Evolutionary conservation across 2,329 filamentous ascomycete species (phyloP).

Genomic region (Diaporthe ilicicola): DNA sequence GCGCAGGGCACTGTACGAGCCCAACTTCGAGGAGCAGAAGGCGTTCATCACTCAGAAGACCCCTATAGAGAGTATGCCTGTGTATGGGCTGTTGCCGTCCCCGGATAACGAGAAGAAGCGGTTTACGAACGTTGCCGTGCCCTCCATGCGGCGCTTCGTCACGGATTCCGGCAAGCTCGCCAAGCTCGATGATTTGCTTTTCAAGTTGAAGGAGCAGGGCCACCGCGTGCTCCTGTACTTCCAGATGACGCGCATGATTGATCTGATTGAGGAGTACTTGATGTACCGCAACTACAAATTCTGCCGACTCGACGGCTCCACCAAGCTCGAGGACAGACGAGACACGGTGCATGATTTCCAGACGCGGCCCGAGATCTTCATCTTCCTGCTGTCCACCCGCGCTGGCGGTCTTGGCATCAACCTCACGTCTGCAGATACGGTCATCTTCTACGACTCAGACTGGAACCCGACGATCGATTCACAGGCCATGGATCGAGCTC

Average conservation of each 20-base stretch:
- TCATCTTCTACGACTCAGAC: slow-evolving; percentile 99
- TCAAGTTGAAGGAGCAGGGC: slow-evolving; percentile 87
- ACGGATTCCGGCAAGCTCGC: slow-evolving; percentile 97
- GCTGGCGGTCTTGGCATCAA: slow-evolving; percentile 99
- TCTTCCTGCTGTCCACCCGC: slow-evolving; percentile 94
- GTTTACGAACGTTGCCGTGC: slow-evolving; percentile 91
- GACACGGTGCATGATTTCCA: slow-evolving; percentile 98
- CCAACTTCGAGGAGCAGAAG: slow-evolving; percentile 71
- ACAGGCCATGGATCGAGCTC: slow-evolving; percentile 98
- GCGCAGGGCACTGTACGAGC: slow-evolving; percentile 78
- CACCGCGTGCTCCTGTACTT: slow-evolving; percentile 98
- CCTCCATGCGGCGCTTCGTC: slow-evolving; percentile 97
- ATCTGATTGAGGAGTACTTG: slow-evolving; percentile 98
- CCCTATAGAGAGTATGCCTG: slow-evolving; percentile 70
- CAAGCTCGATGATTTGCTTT: slow-evolving; percentile 85
- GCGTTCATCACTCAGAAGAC: slow-evolving; percentile 78
- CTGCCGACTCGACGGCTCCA: slow-evolving; percentile 94
- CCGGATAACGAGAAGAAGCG: slow-evolving; percentile 83
- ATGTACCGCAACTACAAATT: slow-evolving; percentile 99
- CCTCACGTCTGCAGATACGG: slow-evolving; percentile 92
- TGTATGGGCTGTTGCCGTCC: slow-evolving; percentile 72
- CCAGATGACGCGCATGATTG: slow-evolving; percentile 99
- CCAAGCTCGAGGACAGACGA: slow-evolving; percentile 94
- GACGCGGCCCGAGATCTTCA: slow-evolving; percentile 91
- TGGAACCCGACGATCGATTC: slow-evolving; percentile 99